Evolutionary conservation across 352 stramenopile genomes (phyloP).

Genomic region (Globisporangium spinosum): DNA sequence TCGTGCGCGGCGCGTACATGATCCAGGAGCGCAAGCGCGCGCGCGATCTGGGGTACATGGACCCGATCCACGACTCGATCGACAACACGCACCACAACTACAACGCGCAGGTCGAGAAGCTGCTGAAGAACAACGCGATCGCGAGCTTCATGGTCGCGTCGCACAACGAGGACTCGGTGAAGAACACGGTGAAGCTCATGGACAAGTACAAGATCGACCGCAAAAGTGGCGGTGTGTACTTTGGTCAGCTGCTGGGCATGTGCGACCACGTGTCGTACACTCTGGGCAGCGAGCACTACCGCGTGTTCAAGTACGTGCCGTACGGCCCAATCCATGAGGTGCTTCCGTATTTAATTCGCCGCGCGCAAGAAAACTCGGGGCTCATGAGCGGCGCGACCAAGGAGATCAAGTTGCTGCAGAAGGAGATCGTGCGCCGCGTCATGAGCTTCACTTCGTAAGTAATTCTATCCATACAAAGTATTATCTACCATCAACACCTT

Average conservation of each 20-base stretch:
- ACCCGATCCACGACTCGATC: conserved; percentile 93
- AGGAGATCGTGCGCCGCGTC: conserved; percentile 61
- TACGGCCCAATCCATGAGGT: conserved; percentile 96
- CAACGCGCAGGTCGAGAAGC: conserved; percentile 86
- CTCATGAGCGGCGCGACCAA: conserved; percentile 83
- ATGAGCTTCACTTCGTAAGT: conserved; percentile 8
- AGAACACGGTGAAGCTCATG: conserved; percentile 92
- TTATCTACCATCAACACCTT: background rate
- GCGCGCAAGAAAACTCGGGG: conserved; percentile 95
- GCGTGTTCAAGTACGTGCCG: conserved; percentile 97
- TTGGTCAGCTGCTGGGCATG: conserved; percentile 98
- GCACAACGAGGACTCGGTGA: conserved; percentile 95
- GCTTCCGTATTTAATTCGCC: conserved; percentile 96
- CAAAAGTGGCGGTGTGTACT: conserved; percentile 83
- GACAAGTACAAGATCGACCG: conserved; percentile 83
- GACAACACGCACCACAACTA: conserved; percentile 95
- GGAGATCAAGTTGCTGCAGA: conserved; percentile 66
- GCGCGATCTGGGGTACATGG: conserved; percentile 64
- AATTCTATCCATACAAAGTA: conserved; percentile 4
- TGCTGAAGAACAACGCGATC: conserved; percentile 84
- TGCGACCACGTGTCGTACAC: conserved; percentile 96
- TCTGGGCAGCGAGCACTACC: conserved; percentile 90
- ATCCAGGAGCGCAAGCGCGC: conserved; percentile 92
- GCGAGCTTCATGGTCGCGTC: conserved; percentile 97
- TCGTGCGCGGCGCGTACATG: conserved; percentile 98